phyloP scores from a whole-genome alignment of 257 asterid species.

The Echium plantagineum region DNA sequence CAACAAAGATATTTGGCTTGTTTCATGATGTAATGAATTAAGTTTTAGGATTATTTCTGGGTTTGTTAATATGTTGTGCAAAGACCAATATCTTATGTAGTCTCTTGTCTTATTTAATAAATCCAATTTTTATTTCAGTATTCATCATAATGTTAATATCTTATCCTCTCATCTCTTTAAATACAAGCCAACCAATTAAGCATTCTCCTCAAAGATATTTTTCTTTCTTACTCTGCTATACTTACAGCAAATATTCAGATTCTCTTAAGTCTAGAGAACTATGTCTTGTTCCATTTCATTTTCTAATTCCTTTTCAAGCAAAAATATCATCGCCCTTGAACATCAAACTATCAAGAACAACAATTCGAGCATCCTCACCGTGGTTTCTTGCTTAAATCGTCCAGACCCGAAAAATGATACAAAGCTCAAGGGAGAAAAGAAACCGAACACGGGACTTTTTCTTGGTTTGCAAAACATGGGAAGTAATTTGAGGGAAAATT shows the following conservation, averaged over 20 bases:
- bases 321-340: conserved; percentile 7
- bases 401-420: conserved; percentile 2
- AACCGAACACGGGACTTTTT: conserved; percentile 19
- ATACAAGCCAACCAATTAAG: neutral
- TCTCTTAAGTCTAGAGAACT: neutral
- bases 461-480: conserved; percentile 38
- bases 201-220: neutral
- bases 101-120: no score
- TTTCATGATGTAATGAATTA: no score
- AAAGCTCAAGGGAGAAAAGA: conserved; percentile 17
- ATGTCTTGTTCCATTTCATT: conserved; percentile 5
- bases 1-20: no score
- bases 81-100: no score
- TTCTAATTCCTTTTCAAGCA: conserved; percentile 6
- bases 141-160: neutral
- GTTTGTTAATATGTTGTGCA: no score
- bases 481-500: conserved; percentile 35
- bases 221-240: neutral
- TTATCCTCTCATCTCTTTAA: neutral
- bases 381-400: conserved; percentile 32
- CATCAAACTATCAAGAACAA: neutral
- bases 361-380: conserved; percentile 5
- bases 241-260: neutral
- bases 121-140: no score
- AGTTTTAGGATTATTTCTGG: no score